Conservation (phyloP, 495 filamentous ascomycete species). For the Glarea lozoyensis region DNA sequence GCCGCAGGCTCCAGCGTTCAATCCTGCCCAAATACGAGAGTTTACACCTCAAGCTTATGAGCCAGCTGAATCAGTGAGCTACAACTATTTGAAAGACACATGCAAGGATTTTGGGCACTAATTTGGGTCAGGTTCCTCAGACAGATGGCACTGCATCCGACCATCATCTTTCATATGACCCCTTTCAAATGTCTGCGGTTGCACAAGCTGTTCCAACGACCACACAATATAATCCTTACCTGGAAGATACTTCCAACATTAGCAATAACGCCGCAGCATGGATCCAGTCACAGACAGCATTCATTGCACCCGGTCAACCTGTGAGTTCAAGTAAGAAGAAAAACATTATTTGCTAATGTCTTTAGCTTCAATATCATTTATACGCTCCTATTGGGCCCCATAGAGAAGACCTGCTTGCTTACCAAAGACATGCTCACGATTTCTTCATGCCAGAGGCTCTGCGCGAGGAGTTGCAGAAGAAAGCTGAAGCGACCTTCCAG, state of each 20-base stretch:
- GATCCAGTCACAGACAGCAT: conserved; percentile 29
- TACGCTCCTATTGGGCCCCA: conserved; percentile 84
- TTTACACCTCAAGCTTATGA: conserved; percentile 77
- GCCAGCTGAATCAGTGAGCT: conserved; percentile 47
- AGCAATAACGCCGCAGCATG: conserved; percentile 44
- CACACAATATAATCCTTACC: conserved; percentile 56
- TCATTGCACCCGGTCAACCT: conserved; percentile 52
- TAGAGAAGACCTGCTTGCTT: conserved; percentile 64
- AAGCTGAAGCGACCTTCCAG: conserved; percentile 75
- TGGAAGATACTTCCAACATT: conserved; percentile 42
- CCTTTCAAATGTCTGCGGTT: conserved; percentile 49
- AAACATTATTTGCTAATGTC: conserved; percentile 7
- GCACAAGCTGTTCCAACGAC: conserved; percentile 40
- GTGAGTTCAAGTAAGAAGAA: conserved; percentile 32
- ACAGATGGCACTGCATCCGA: conserved; percentile 16
- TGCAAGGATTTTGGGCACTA: background rate
- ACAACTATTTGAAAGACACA: background rate
- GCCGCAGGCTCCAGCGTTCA: conserved; percentile 32
- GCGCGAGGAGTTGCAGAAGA: conserved; percentile 82
- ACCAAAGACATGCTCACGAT: conserved; percentile 78
- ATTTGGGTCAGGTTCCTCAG: background rate
- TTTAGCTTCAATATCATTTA: conserved; percentile 77
- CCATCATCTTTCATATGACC: conserved; percentile 35
- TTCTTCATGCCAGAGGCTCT: conserved; percentile 81
- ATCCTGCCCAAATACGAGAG: conserved; percentile 56